Evolutionary conservation across 768 basidiomycete genomes (phyloP).

Genomic region (Pulveroboletus sp.): DNA sequence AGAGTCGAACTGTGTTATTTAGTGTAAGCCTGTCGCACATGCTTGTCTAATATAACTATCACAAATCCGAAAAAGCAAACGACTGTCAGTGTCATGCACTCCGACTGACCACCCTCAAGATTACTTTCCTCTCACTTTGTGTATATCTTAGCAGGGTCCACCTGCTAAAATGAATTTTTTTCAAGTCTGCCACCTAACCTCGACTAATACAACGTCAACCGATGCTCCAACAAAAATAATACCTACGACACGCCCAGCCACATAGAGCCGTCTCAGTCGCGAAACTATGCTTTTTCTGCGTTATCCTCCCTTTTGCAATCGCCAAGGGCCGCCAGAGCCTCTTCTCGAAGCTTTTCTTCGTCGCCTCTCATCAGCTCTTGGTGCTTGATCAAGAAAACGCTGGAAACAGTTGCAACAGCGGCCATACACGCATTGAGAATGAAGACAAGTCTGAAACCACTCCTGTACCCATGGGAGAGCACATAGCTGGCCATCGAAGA

Average conservation of each 20-base stretch:
- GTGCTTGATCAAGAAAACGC: constrained; percentile 58
- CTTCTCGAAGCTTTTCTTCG: constrained; percentile 46
- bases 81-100: not conserved
- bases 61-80: not conserved
- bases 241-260: constrained; percentile 1
- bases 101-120: not conserved
- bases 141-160: too few species aligned
- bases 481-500: constrained; percentile 36
- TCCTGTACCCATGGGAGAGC: constrained; percentile 47
- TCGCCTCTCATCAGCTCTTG: constrained; percentile 56
- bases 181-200: too few species aligned
- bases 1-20: not conserved
- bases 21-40: not conserved
- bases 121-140: not conserved
- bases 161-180: too few species aligned
- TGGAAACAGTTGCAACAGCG: constrained; percentile 50
- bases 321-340: constrained; percentile 27
- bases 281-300: constrained; percentile 3
- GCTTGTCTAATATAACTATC: not conserved
- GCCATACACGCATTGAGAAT: constrained; percentile 56
- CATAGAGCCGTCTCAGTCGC: not conserved
- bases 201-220: not conserved
- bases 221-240: not conserved
- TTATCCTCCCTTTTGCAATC: not conserved
- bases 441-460: constrained; percentile 58